phyloP scores from a whole-genome alignment of 371 early-diverging fungal genomes.

The Batkoa obscura region DNA sequence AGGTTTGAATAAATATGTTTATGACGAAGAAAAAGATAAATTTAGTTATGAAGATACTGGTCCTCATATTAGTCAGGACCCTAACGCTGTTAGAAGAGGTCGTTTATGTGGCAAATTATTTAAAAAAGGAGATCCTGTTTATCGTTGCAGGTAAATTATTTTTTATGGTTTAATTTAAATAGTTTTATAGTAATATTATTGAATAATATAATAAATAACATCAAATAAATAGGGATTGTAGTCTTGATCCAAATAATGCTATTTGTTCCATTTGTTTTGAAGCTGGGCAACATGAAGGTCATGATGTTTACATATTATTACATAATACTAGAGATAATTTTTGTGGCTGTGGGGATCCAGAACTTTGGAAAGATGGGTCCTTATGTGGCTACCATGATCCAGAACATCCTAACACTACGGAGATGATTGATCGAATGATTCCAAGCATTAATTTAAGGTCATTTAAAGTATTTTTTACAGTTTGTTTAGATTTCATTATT shows the following conservation, averaged over 20 bases:
- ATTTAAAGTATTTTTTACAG: not conserved
- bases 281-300: constrained; percentile 77
- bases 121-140: constrained; percentile 3
- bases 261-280: constrained; percentile 85
- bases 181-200: too few relatives aligned
- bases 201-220: not conserved
- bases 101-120: constrained; percentile 2
- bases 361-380: constrained; percentile 79
- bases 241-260: constrained; percentile 86
- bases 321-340: constrained; percentile 18
- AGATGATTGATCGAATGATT: not conserved
- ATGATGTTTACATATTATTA: constrained; percentile 58
- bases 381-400: constrained; percentile 55
- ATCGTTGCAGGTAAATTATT: constrained; percentile 4
- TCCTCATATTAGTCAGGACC: too few relatives aligned
- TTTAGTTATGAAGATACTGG: too few relatives aligned
- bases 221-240: constrained; percentile 48
- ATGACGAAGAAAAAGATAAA: too few relatives aligned
- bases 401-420: not conserved
- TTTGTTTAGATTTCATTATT: not conserved
- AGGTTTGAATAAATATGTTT: too few relatives aligned
- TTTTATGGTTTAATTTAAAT: not conserved
- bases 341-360: constrained; percentile 94
- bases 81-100: too few relatives aligned
- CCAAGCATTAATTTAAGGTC: not conserved